Base-by-base conservation (phyloP, 345 rosid species). In the Eucalyptus tenuipes region DNA sequence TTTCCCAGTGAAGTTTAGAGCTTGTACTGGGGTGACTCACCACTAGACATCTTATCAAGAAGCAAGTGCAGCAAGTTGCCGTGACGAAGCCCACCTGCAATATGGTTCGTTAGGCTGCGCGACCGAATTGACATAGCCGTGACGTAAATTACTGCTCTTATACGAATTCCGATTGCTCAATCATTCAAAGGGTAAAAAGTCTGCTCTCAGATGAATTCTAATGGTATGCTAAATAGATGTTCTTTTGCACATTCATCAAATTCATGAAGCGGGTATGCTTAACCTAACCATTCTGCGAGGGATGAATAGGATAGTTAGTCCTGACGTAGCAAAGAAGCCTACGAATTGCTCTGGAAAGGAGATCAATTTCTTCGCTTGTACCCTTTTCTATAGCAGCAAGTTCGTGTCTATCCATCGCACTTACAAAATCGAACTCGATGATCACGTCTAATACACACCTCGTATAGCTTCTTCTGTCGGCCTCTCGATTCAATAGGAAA, bases 401-500 rank as follows among this genome's bases (percentile, higher is more conserved):
- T 75, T 75, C 15, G 0, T 2, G 9, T 2, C 0, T 11, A 40
- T 71, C 16, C 47, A 1, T 75, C 40, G 4, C 10, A 24, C 47
- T 75, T 22, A 75, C 29, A 20, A 75, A 75, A 18, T 10, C 0
- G 1, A 75, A 37, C 27, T 4, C 0, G 18, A 48, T 2, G 10
- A 52, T 88, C 5, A 44, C 10, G 33, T 68, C 18, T 29, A 49
- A 68, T 24, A 47, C 33, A 86, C 87, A 96, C 98, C 98, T 97
- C 99, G n/a, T 93, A 94, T 29, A 97, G 93, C 93, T 97, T 97
- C 87, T 97, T 96, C 44, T 94, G 96, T 29, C 98, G 95, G 57
- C 98, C 97, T 91, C 94, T 95, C 24, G 99, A 96, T 90, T 97
- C 97, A n/a, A 95, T 95, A 10, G 99, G 99, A 91, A 97, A 96